Conservation (phyloP, 768 basidiomycete genomes). For the Strobilomyces echinocephalus region DNA sequence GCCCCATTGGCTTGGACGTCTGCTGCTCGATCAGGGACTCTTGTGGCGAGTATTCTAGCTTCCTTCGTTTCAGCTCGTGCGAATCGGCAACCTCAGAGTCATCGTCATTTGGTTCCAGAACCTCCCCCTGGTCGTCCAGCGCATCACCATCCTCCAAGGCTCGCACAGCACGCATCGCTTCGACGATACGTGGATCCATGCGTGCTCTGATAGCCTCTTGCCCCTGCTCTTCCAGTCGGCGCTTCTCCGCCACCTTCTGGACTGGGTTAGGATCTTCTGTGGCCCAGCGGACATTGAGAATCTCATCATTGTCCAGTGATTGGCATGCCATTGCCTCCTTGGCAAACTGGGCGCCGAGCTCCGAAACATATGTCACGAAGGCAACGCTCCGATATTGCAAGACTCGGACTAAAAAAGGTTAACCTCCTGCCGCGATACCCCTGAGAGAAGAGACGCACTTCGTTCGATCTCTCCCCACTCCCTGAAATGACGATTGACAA, state of each 20-base stretch:
- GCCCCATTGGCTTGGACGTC: constrained; percentile 40
- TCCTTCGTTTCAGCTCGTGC: constrained; percentile 35
- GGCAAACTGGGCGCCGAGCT: constrained; percentile 88
- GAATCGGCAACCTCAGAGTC: constrained; percentile 34
- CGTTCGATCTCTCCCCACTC: constrained; percentile 94
- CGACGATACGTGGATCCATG: constrained; percentile 85
- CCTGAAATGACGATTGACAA: constrained; percentile 86
- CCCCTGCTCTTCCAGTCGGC: constrained; percentile 77
- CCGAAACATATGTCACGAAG: constrained; percentile 91
- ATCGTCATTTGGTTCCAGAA: constrained; percentile 31
- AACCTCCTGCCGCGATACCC: background rate
- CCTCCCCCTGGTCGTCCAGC: constrained; percentile 34
- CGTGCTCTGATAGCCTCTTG: constrained; percentile 79
- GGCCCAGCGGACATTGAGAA: constrained; percentile 98
- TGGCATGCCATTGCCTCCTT: constrained; percentile 99
- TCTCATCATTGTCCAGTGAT: constrained; percentile 94
- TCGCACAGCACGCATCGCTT: constrained; percentile 80
- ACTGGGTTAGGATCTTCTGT: constrained; percentile 97
- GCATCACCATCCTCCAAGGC: constrained; percentile 79
- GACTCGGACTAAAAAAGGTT: constrained; percentile 60
- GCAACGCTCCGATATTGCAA: constrained; percentile 93
- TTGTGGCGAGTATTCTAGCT: constrained; percentile 26
- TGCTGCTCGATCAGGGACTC: constrained; percentile 29
- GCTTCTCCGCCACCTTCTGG: constrained; percentile 80
- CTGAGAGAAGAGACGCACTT: constrained; percentile 49